Base-by-base conservation (phyloP, 345 rosid genomes). In the Kandelia obovata region DNA sequence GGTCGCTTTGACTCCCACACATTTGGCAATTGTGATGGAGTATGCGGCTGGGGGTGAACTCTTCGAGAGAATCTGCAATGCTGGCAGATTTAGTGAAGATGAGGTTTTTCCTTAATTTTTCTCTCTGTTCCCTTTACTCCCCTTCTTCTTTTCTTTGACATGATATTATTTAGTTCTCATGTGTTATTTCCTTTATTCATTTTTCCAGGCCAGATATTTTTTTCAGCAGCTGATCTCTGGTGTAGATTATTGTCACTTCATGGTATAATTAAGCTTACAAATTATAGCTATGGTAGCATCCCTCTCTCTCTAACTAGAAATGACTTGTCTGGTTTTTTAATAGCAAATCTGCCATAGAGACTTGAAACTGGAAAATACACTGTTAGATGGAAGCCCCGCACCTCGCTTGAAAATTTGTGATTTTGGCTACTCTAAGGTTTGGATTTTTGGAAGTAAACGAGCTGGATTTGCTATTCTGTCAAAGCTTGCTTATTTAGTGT, bases 341-440 rank as follows among this genome's bases (percentile, higher is more conserved):
- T 80, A 92, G 98, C 98, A 92, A 92, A 92, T 92, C 78, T 92
- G 98, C 74, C 98, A 92, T 67, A 85, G 98, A 85, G 98, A 92
- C 85, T 77, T 92, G 69, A 92, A 90, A 79, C 86, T 92, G 75
- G 98, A 90, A 86, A 92, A 90, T 73, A 92, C 98, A 27, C 82
- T 92, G 25, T 76, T 92, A 5, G 98, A 92, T 82, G 98, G 95
- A 59, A 92, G 95, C 63, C 92, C 98, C 53, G 98, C 96, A 0
- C 98, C 98, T 5, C 86, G 92, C 25, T 68, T 90, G 84, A 92
- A 92, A 78, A 92, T 92, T 74, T 90, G 98, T 69, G 98, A 92
- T 79, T 92, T 92, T 67, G 95, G 98, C 68, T 92, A 92, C 83
- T 92, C 98, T 31, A 92, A 92, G 98, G 98, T 90, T 58, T 51